Evolutionary conservation across 371 early-diverging fungal genomes (phyloP).

Genomic region (Rhizomucor miehei): DNA sequence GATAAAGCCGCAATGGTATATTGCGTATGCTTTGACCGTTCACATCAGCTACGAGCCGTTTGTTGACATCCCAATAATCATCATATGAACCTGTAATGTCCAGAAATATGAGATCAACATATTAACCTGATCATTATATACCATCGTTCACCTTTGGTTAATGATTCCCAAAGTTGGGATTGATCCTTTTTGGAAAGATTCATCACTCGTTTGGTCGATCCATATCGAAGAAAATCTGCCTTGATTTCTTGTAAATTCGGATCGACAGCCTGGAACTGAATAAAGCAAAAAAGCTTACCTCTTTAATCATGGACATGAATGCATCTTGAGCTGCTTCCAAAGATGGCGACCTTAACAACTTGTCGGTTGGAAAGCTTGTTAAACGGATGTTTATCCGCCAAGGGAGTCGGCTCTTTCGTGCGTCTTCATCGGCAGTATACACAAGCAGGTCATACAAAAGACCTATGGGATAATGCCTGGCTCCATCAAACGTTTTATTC

Average conservation of each 20-base stretch:
- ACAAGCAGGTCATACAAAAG: conserved; percentile 61
- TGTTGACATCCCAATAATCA: conserved; percentile 65
- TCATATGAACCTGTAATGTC: conserved; percentile 46
- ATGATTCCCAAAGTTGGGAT: conserved; percentile 64
- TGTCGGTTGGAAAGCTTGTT: conserved; percentile 56
- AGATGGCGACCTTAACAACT: conserved; percentile 51
- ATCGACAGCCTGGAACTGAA: too few relatives aligned
- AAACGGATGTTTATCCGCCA: conserved; percentile 68
- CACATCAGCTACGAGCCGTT: conserved; percentile 41
- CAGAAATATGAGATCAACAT: neutral
- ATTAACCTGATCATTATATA: neutral
- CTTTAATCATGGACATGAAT: conserved; percentile 81
- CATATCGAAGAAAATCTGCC: conserved; percentile 74
- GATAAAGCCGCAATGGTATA: conserved; percentile 58
- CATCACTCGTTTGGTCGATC: conserved; percentile 72
- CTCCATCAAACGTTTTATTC: neutral
- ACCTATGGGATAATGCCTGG: conserved; percentile 79
- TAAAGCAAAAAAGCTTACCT: conserved; percentile 38
- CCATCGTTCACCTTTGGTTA: conserved; percentile 44
- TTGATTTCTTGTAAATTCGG: conserved; percentile 13
- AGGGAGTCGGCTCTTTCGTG: conserved; percentile 24
- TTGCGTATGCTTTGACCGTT: conserved; percentile 41
- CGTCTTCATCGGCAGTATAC: neutral
- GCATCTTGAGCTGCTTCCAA: conserved; percentile 60
- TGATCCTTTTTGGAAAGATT: conserved; percentile 72